Percentiles rank a stretch among this genome's conserved stretches.
Evolutionary conservation across 768 basidiomycete species (phyloP).

Genomic region (Podaxis sp.): DNA sequence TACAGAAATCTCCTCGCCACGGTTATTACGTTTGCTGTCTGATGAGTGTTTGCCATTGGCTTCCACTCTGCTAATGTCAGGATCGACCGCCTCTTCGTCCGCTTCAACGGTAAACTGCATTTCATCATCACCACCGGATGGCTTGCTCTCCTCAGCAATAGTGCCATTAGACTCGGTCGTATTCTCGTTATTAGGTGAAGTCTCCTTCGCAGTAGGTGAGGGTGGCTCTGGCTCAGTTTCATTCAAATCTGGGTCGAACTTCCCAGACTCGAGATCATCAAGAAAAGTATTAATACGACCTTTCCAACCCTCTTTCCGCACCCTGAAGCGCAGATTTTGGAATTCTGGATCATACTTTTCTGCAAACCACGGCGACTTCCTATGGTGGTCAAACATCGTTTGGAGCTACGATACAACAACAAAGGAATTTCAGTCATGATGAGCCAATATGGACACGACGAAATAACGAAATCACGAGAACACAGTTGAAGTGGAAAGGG

Average conservation of each 20-base stretch:
- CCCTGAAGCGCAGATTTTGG: slow-evolving; percentile 68
- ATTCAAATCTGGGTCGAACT: slow-evolving; percentile 77
- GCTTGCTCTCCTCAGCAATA: slow-evolving; percentile 54
- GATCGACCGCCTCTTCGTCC: slow-evolving; percentile 70
- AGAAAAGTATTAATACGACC: slow-evolving; percentile 72
- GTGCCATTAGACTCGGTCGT: slow-evolving; percentile 39
- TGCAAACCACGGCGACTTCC: slow-evolving; percentile 94
- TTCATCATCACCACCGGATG: slow-evolving; percentile 58
- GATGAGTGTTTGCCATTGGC: slow-evolving; percentile 52
- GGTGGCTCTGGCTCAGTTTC: slow-evolving; percentile 55
- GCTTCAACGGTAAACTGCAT: slow-evolving; percentile 72
- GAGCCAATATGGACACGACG: slow-evolving; percentile 19
- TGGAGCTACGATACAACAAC: slow-evolving; percentile 70
- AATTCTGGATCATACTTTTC: slow-evolving; percentile 92
- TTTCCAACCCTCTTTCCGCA: slow-evolving; percentile 85
- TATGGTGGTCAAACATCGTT: slow-evolving; percentile 94
- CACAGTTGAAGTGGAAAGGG: slow-evolving; percentile 21
- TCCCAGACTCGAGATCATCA: slow-evolving; percentile 79
- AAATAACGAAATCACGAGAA: slow-evolving; percentile 20
- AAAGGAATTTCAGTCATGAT: slow-evolving; percentile 33
- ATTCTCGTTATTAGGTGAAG: slow-evolving; percentile 40
- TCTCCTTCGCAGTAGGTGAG: slow-evolving; percentile 56
- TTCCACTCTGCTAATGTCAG: slow-evolving; percentile 54
- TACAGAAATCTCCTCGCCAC: slow-evolving; percentile 72
- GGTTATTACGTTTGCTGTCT: slow-evolving; percentile 50